phyloP scores from a whole-genome alignment of 306 rosid genomes.

The Styphnolobium japonicum region DNA sequence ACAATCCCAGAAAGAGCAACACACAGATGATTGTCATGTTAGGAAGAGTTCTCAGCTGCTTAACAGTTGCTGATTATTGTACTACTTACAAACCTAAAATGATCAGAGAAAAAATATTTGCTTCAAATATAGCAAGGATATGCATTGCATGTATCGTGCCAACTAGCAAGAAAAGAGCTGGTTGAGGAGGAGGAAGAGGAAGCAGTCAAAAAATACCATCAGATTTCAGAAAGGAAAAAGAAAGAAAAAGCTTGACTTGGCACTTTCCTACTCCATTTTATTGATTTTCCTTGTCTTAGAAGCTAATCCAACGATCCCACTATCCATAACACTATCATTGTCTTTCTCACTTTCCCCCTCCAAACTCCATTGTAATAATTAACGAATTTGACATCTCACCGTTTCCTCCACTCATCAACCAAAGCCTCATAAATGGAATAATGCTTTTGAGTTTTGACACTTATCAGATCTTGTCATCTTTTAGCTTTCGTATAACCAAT shows the following conservation, averaged over 20 bases:
- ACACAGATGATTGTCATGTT: slow-evolving; percentile 39
- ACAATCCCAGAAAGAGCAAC: slow-evolving; percentile 52
- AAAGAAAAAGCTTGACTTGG: slow-evolving; percentile 21
- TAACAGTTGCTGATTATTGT: not conserved
- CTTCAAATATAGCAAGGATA: not conserved
- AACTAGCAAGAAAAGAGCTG: not conserved
- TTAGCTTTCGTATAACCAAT: slow-evolving; percentile 20
- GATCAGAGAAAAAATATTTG: slow-evolving; percentile 3
- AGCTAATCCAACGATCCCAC: slow-evolving; percentile 39
- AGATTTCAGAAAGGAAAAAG: slow-evolving; percentile 13
- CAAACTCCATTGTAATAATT: slow-evolving; percentile 9
- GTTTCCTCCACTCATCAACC: slow-evolving; percentile 32
- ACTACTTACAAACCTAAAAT: not conserved
- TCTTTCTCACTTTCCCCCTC: slow-evolving; percentile 8
- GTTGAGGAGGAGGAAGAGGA: slow-evolving; percentile 13
- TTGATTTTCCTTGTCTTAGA: slow-evolving; percentile 55
- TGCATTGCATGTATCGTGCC: slow-evolving; percentile 9
- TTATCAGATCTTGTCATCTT: not conserved
- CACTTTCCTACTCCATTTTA: slow-evolving; percentile 14
- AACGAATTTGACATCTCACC: slow-evolving; percentile 22
- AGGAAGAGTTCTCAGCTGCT: not conserved
- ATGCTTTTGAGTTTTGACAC: slow-evolving; percentile 3
- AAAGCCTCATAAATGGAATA: not conserved
- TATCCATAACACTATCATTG: slow-evolving; percentile 26
- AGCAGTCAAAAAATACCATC: slow-evolving; percentile 13